phyloP scores from a whole-genome alignment of 2,329 filamentous ascomycete species.

The Gremmenia infestans region DNA sequence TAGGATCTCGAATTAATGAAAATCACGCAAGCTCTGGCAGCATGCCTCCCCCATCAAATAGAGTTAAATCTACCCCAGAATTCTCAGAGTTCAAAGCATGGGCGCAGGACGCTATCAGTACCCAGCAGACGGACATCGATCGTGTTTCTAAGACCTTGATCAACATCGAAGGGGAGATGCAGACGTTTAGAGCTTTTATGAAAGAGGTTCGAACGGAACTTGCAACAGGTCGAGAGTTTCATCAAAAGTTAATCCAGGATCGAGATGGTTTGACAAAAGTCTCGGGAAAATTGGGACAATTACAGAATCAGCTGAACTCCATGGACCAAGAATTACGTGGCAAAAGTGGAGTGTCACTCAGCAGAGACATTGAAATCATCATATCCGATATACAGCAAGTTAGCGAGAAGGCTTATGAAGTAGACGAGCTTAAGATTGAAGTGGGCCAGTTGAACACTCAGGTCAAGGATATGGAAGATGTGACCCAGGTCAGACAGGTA shows the following conservation, averaged over 20 bases:
- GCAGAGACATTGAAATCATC: conserved; percentile 17
- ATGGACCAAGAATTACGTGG: not conserved
- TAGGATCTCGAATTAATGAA: not conserved
- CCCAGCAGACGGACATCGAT: conserved; percentile 29
- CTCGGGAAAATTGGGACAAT: conserved; percentile 4
- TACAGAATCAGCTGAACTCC: conserved; percentile 6
- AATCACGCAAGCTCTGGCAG: not conserved
- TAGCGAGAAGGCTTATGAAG: conserved; percentile 21
- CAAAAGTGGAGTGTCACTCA: conserved; percentile 9
- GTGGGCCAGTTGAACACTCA: conserved; percentile 19
- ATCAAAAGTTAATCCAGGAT: conserved; percentile 1
- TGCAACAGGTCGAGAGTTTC: conserved; percentile 6
- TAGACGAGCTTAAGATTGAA: conserved; percentile 24
- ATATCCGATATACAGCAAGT: conserved; percentile 18
- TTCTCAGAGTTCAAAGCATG: conserved; percentile 21
- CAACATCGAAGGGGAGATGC: conserved; percentile 27
- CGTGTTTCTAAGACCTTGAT: conserved; percentile 24
- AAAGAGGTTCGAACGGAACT: conserved; percentile 24
- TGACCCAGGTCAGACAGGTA: not conserved
- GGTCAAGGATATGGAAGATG: conserved; percentile 13
- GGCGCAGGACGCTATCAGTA: conserved; percentile 22
- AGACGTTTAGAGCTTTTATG: conserved; percentile 29
- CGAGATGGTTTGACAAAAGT: conserved; percentile 10
- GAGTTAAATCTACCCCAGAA: not conserved
- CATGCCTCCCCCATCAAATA: not conserved